These are phyloP conservation scores for Naumovozyma baii DNA, from an alignment of 805 yeast genomes.

Conservation along the genomic window DNA sequence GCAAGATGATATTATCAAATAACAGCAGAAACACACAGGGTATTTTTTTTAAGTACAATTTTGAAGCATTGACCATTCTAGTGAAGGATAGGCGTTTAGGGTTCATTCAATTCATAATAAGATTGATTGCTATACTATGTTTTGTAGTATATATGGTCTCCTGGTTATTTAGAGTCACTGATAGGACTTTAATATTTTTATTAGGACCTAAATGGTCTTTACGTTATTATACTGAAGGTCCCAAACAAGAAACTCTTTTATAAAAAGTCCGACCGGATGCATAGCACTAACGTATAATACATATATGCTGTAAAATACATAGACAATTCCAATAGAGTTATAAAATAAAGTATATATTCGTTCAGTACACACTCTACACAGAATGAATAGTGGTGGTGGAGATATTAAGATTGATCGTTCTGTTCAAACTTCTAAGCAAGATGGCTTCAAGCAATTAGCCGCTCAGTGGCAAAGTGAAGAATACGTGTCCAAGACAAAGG, in stretches of 20 bases:
- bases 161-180: conserved; percentile 52
- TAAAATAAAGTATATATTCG: too few species aligned
- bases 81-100: conserved; percentile 65
- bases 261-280: too few species aligned
- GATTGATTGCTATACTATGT: conserved; percentile 73
- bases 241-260: neutral
- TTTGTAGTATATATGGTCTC: conserved; percentile 65
- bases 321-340: too few species aligned
- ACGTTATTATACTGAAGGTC: conserved; percentile 21
- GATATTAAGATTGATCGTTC: too few species aligned
- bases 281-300: too few species aligned
- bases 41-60: conserved; percentile 71
- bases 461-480: conserved; percentile 20
- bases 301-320: too few species aligned
- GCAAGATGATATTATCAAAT: too few species aligned
- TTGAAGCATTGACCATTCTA: conserved; percentile 72
- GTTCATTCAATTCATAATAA: conserved; percentile 66
- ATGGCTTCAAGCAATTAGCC: conserved; percentile 14
- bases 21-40: conserved; percentile 47
- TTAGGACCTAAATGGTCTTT: conserved; percentile 50
- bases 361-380: too few species aligned
- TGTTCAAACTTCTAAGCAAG: too few species aligned
- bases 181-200: conserved; percentile 39
- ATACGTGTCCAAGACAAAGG: conserved; percentile 7
- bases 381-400: too few species aligned